phyloP scores from a whole-genome alignment of 2,329 filamentous ascomycete genomes.

The Magnaporthales sp. region DNA sequence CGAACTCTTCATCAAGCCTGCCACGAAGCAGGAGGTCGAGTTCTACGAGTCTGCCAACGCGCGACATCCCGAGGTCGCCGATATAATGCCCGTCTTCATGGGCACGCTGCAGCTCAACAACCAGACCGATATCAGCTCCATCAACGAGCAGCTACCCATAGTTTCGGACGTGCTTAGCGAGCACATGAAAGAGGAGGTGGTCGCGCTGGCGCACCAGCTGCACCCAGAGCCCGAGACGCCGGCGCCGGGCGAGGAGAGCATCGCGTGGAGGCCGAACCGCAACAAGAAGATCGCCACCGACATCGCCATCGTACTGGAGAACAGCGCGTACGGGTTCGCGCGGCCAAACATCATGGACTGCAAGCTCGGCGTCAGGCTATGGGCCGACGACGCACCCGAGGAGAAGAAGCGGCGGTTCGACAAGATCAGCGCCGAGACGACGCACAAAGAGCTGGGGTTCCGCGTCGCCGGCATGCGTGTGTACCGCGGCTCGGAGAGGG shows the following conservation, averaged over 20 bases:
- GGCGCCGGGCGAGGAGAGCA: conserved; percentile 11
- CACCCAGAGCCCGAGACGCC: conserved; percentile 4
- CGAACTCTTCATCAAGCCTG: conserved; percentile 88
- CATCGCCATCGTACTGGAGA: conserved; percentile 75
- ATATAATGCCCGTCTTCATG: conserved; percentile 78
- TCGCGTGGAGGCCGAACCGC: conserved; percentile 39
- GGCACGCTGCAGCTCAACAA: conserved; percentile 67
- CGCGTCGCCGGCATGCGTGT: conserved; percentile 58
- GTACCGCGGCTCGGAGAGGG: conserved; percentile 46
- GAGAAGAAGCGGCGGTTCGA: conserved; percentile 54
- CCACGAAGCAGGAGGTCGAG: conserved; percentile 72
- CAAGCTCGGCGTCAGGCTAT: conserved; percentile 80
- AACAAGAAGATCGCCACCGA: conserved; percentile 63
- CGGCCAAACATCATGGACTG: conserved; percentile 87
- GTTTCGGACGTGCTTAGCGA: conserved; percentile 34
- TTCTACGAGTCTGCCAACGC: conserved; percentile 74
- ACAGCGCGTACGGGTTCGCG: conserved; percentile 71
- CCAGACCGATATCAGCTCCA: conserved; percentile 32
- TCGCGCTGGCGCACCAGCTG: conserved; percentile 11
- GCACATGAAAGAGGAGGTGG: conserved; percentile 28
- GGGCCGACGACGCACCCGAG: conserved; percentile 62
- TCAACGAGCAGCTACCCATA: conserved; percentile 40
- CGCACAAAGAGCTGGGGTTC: conserved; percentile 51
- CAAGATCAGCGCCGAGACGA: conserved; percentile 49
- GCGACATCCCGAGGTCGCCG: conserved; percentile 63